Conservation (phyloP, 2,329 filamentous ascomycete species). For the Venturia carpophila region DNA sequence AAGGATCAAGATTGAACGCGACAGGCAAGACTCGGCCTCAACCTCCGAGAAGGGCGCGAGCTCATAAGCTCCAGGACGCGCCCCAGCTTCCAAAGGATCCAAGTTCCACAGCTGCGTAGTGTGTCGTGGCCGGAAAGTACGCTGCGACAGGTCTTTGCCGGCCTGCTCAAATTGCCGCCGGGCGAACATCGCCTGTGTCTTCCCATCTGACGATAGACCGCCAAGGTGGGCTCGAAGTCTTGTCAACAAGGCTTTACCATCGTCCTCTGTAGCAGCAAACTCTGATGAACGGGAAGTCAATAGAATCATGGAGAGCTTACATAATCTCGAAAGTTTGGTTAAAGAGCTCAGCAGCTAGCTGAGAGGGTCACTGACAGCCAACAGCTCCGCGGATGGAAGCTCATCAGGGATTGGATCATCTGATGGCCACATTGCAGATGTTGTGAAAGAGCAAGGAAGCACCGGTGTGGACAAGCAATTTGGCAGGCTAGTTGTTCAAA, state of each 20-base stretch:
- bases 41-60: conserved; percentile 19
- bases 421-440: conserved; percentile 19
- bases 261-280: conserved; percentile 20
- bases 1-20: neutral
- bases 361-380: conserved; percentile 34
- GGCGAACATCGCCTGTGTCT: conserved; percentile 45
- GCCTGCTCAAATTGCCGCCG: conserved; percentile 48
- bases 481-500: conserved; percentile 42
- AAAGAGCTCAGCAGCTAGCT: conserved; percentile 44
- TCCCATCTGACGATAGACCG: conserved; percentile 43
- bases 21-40: conserved; percentile 18
- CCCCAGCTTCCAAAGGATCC: conserved; percentile 11
- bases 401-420: conserved; percentile 22
- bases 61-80: conserved; percentile 11
- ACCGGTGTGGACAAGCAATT: conserved; percentile 35
- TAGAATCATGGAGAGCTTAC: conserved; percentile 44
- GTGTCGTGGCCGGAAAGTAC: conserved; percentile 49
- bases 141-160: conserved; percentile 49
- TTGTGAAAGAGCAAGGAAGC: neutral
- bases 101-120: conserved; percentile 27
- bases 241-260: conserved; percentile 29
- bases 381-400: conserved; percentile 23
- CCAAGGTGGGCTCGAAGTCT: conserved; percentile 50
- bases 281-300: conserved; percentile 26
- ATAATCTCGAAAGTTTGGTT: conserved; percentile 44